A percentile compares a stretch with the other conserved stretches of the same genome.
These are phyloP conservation scores for Purpureocillium takamizusanense DNA, from an alignment of 2,329 filamentous ascomycete species.

Conservation along the genomic window DNA sequence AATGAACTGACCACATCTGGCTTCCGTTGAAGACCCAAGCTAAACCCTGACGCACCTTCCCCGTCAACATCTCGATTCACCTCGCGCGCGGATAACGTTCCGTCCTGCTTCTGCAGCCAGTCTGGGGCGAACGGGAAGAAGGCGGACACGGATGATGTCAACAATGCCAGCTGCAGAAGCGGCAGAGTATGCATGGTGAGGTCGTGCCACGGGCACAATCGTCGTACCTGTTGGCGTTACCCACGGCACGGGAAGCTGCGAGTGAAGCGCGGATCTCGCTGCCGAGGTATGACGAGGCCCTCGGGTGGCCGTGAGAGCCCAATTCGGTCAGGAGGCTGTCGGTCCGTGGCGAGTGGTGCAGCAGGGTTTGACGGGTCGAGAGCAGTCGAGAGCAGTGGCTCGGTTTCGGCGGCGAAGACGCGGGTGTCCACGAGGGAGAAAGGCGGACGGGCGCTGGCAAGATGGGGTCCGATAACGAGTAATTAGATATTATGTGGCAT, in stretches of 20 bases:
- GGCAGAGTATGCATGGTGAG: conserved; percentile 27
- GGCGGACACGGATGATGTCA: conserved; percentile 33
- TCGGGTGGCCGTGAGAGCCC: too few relatives aligned
- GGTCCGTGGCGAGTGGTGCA: too few relatives aligned
- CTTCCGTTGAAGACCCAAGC: conserved; percentile 32
- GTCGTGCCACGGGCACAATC: conserved; percentile 1
- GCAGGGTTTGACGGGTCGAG: too few relatives aligned
- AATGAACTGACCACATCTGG: conserved; percentile 8
- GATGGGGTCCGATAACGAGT: neutral
- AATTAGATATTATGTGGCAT: neutral
- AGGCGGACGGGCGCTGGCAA: too few relatives aligned
- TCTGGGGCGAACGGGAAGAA: conserved; percentile 37
- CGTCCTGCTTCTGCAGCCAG: conserved; percentile 22
- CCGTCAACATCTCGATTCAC: conserved; percentile 13
- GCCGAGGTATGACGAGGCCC: neutral
- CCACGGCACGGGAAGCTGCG: neutral
- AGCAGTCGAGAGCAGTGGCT: too few relatives aligned
- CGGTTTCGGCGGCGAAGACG: too few relatives aligned
- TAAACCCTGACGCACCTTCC: conserved; percentile 16
- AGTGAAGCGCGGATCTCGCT: neutral
- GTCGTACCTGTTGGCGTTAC: conserved; percentile 2
- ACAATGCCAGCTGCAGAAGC: conserved; percentile 39
- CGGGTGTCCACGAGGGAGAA: too few relatives aligned
- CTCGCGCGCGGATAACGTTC: conserved; percentile 9
- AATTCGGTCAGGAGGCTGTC: too few relatives aligned